These are phyloP conservation scores for Penicillium nucicola DNA, from an alignment of 495 filamentous ascomycete species.

Conservation along the genomic window DNA sequence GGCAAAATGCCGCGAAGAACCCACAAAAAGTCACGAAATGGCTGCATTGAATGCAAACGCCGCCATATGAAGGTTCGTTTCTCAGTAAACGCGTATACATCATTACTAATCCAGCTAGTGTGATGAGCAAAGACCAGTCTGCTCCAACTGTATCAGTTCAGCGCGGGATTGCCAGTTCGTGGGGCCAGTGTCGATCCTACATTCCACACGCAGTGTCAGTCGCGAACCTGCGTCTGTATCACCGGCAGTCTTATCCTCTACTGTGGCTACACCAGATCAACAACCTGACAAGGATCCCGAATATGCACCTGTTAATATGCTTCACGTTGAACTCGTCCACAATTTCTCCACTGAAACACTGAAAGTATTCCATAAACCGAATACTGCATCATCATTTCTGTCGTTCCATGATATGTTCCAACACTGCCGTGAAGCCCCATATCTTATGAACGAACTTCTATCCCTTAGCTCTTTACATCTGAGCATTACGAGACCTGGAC, in stretches of 20 bases:
- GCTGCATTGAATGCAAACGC: slow-evolving; percentile 37
- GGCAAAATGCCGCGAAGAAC: slow-evolving; percentile 31
- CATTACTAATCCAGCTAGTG: slow-evolving; percentile 22
- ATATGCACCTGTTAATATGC: slow-evolving; percentile 27
- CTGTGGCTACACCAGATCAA: background rate
- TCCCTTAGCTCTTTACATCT: slow-evolving; percentile 13
- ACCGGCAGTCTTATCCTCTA: slow-evolving; percentile 6
- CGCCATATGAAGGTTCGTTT: slow-evolving; percentile 35
- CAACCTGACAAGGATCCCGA: slow-evolving; percentile 2
- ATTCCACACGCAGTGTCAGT: background rate
- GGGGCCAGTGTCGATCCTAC: background rate
- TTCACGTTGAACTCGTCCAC: slow-evolving; percentile 30
- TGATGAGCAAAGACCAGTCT: slow-evolving; percentile 33
- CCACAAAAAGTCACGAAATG: slow-evolving; percentile 37
- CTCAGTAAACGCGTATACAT: background rate
- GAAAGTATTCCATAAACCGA: background rate
- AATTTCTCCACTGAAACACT: slow-evolving; percentile 18
- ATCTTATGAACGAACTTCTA: slow-evolving; percentile 14
- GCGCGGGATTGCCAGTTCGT: slow-evolving; percentile 24
- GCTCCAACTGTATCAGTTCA: slow-evolving; percentile 32
- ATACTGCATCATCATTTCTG: background rate
- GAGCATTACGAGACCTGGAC: slow-evolving; percentile 6
- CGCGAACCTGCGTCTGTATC: slow-evolving; percentile 1
- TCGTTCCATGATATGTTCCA: slow-evolving; percentile 8
- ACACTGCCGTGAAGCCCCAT: slow-evolving; percentile 15